Base-by-base conservation (phyloP, 2,329 filamentous ascomycete species). In the Achaetomium macrosporum region DNA sequence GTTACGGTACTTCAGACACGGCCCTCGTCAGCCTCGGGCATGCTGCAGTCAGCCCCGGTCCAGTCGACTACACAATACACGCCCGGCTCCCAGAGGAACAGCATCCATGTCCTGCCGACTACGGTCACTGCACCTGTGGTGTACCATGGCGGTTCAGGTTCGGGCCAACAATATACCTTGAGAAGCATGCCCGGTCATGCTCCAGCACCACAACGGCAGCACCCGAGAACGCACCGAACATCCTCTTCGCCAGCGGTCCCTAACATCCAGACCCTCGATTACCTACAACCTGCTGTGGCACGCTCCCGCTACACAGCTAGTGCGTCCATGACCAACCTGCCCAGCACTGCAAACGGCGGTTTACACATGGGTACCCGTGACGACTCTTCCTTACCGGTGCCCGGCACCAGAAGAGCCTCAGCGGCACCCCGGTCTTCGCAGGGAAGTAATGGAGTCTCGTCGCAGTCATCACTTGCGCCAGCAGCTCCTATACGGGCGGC, bases 161-260 rank as follows among this genome's bases (percentile, higher is more conserved):
- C 85, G 13, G 81, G 88, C 57, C 85, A 89, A 65, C 86, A 87
- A 9, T 91, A 90, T 70, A 85, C 86, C 40, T 90, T 90, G 65
- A 86, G 82, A 2, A 78, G 76, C 61, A 85, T 85, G n/a, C 84
- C 86, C 20, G 83, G 76, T 58, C 70, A 88, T 61, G 77, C 79
- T 56, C 79, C 76, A 55, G 69, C 69, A 42, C 71, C 73, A 57
- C 72, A 77, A 59, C 78, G 81, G 71, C 75, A 79, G 57, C 74
- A 76, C 40, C 69, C 71, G 39, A 69, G 69, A n/a, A 61, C 71
- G 59, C 71, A 77, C 66, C 65, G 79, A 67, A 69, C 77, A 58
- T 66, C 71, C 62, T 70, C 78, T 43, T 73, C 74, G 56, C 71
- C 76, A 12, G 65, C 68, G 13, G 63, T 73, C 17, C 69, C 74